Evolutionary conservation across 2,329 filamentous ascomycete species (phyloP).

Genomic region (Fusarium beomiforme): DNA sequence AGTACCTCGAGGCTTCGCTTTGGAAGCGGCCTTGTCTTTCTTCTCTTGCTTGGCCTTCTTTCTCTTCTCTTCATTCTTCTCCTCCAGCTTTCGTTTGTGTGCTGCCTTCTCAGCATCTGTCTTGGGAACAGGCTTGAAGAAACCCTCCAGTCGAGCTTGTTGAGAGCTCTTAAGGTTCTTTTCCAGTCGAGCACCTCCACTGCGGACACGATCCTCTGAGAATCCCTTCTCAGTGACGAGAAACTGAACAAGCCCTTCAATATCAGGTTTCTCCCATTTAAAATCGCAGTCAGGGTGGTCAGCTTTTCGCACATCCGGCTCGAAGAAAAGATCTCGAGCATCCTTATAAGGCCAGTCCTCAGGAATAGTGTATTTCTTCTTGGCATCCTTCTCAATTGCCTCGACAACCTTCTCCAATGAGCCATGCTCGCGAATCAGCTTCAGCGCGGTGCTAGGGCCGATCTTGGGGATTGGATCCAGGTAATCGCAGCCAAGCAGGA

Average conservation of each 20-base stretch:
- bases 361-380: conserved; percentile 84
- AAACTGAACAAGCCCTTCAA: conserved; percentile 89
- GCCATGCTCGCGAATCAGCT: conserved; percentile 92
- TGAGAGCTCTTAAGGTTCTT: conserved; percentile 94
- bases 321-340: conserved; percentile 89
- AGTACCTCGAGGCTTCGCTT: conserved; percentile 82
- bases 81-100: conserved; percentile 92
- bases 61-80: conserved; percentile 90
- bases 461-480: conserved; percentile 96
- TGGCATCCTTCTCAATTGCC: conserved; percentile 77
- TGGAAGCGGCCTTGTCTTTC: conserved; percentile 93
- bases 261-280: conserved; percentile 95
- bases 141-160: conserved; percentile 91
- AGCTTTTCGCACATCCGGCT: conserved; percentile 86
- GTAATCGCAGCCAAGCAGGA: conserved; percentile 97
- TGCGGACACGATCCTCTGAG: conserved; percentile 90
- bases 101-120: conserved; percentile 85
- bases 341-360: conserved; percentile 98
- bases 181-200: conserved; percentile 78
- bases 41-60: conserved; percentile 95
- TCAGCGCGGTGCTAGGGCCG: conserved; percentile 89
- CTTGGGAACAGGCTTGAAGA: conserved; percentile 94
- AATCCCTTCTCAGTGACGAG: conserved; percentile 96
- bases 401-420: conserved; percentile 88
- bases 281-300: conserved; percentile 92